These are phyloP conservation scores for Luzula sylvatica DNA, from an alignment of 176 grass and related monocot species.

Conservation along the genomic window DNA sequence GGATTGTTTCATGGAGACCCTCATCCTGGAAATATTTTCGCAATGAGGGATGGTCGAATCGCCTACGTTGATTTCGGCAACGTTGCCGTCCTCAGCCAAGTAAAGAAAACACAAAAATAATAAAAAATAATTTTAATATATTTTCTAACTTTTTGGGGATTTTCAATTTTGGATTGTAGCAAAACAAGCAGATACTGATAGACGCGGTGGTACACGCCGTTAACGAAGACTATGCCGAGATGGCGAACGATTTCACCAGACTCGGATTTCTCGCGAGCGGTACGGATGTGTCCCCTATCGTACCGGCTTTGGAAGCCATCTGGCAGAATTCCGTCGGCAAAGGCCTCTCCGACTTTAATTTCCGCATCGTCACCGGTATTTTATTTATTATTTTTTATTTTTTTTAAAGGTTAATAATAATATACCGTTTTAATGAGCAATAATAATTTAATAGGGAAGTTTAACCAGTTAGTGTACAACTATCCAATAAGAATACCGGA, in stretches of 20 bases:
- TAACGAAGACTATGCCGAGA: conserved; percentile 97
- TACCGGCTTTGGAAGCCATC: conserved; percentile 89
- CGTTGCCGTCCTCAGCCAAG: conserved; percentile 94
- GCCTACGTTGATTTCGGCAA: conserved; percentile 99
- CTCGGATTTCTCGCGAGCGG: conserved; percentile 93
- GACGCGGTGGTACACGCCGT: conserved; percentile 99
- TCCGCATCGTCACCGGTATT: conserved; percentile 90
- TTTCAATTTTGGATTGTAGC: conserved; percentile 37
- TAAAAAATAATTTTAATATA: no score
- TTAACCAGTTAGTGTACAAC: conserved; percentile 96
- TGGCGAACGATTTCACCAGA: conserved; percentile 99
- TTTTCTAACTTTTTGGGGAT: conserved; percentile 1
- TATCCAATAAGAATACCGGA: conserved; percentile 94
- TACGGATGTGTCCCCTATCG: conserved; percentile 86
- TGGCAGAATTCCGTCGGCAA: conserved; percentile 99
- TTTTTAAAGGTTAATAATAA: background rate
- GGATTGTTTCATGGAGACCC: conserved; percentile 98
- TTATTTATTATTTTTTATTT: conserved; percentile 22
- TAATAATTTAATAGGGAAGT: conserved; percentile 57
- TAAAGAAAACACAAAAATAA: no score
- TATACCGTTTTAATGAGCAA: no score
- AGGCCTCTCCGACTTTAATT: conserved; percentile 95
- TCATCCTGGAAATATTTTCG: conserved; percentile 99
- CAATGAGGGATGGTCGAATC: conserved; percentile 96
- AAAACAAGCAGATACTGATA: conserved; percentile 98